Evolutionary conservation across 768 basidiomycete species (phyloP).

Genomic region (Tricholomella constricta): DNA sequence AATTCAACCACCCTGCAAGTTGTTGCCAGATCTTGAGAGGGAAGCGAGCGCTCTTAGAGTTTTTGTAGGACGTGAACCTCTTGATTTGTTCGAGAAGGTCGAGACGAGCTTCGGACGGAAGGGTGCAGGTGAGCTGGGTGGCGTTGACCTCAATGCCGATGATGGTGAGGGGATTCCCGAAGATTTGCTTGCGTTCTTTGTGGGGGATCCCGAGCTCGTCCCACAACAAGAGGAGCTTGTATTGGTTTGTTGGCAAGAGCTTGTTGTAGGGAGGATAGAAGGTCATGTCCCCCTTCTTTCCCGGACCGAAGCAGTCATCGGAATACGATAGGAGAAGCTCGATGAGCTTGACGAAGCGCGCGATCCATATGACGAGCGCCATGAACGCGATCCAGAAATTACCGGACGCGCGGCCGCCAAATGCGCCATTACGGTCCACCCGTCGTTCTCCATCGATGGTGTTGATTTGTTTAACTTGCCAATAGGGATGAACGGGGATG

Average conservation of each 20-base stretch:
- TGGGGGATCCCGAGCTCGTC: conserved; percentile 44
- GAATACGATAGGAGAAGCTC: conserved; percentile 27
- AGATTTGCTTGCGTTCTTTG: conserved; percentile 40
- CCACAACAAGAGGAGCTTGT: conserved; percentile 25
- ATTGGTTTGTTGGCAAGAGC: background rate
- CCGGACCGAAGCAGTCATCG: conserved; percentile 30
- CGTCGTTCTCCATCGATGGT: conserved; percentile 25
- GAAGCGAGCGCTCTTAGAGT: background rate
- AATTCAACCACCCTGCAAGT: conserved; percentile 40
- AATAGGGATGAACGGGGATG: conserved; percentile 31
- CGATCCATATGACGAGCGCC: conserved; percentile 37
- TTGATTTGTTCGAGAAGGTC: conserved; percentile 15
- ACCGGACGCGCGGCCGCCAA: conserved; percentile 30
- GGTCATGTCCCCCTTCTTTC: conserved; percentile 17
- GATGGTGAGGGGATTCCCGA: conserved; percentile 29
- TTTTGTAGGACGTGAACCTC: conserved; percentile 2
- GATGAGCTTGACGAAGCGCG: conserved; percentile 19
- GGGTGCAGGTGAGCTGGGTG: conserved; percentile 28
- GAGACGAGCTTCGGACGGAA: conserved; percentile 1
- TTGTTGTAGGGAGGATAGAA: conserved; percentile 31
- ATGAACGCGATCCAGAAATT: conserved; percentile 29
- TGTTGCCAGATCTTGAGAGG: conserved; percentile 7
- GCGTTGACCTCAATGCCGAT: conserved; percentile 43
- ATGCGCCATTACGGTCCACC: conserved; percentile 34
- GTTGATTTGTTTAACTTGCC: conserved; percentile 37